phyloP scores from a whole-genome alignment of 257 asterid species.

The Eustoma russellianum region DNA sequence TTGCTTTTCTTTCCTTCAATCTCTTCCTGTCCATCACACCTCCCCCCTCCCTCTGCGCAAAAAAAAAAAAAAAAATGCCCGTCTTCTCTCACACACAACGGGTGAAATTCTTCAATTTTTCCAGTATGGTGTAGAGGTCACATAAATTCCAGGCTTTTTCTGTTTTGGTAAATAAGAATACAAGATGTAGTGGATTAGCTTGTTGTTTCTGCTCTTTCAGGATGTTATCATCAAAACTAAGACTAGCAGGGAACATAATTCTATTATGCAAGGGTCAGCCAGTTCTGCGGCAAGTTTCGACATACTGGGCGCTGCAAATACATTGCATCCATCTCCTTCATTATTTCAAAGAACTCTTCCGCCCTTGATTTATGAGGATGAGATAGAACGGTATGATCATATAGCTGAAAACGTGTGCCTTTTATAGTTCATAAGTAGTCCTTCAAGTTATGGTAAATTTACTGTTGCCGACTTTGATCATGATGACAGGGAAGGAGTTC shows the following conservation, averaged over 20 bases:
- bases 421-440: neutral
- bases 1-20: neutral
- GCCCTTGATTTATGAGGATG: constrained; percentile 12
- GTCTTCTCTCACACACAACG: too few species aligned
- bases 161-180: too few species aligned
- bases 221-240: neutral
- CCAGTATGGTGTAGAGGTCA: neutral
- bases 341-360: constrained; percentile 10
- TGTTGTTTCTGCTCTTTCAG: neutral
- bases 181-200: too few species aligned
- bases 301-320: neutral
- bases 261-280: neutral
- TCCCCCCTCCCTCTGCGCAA: too few species aligned
- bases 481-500: neutral
- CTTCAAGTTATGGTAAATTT: neutral
- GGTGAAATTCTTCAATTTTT: neutral
- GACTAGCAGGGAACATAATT: neutral
- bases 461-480: neutral
- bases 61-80: too few species aligned
- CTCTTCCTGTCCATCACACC: neutral
- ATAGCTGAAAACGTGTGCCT: constrained; percentile 4
- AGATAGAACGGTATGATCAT: neutral
- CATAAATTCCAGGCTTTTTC: too few species aligned
- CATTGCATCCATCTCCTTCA: constrained; percentile 4
- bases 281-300: neutral